A percentile compares a stretch with the other conserved stretches of the same genome.
These are phyloP conservation scores for Erysimum cheiranthoides DNA, from an alignment of 345 rosid species.

Conservation along the genomic window DNA sequence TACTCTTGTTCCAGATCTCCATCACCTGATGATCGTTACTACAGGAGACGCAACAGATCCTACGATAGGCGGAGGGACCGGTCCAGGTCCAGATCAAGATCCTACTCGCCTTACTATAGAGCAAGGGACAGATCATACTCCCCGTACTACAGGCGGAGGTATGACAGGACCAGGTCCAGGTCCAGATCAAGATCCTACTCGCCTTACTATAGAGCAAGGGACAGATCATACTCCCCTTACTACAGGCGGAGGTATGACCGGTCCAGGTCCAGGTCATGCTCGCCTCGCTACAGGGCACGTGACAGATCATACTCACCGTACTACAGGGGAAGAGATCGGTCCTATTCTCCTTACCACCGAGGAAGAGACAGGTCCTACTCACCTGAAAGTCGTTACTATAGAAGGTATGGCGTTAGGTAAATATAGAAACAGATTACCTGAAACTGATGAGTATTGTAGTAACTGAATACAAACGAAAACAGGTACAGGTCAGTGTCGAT, in stretches of 20 bases:
- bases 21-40: constrained; percentile 54
- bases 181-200: constrained; percentile 51
- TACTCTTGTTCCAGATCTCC: constrained; percentile 55
- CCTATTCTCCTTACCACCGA: constrained; percentile 28
- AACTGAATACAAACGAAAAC: constrained; percentile 22
- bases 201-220: constrained; percentile 25
- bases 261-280: constrained; percentile 49
- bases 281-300: constrained; percentile 37
- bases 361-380: constrained; percentile 46
- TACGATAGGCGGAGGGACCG: constrained; percentile 40
- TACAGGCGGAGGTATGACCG: constrained; percentile 41
- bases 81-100: constrained; percentile 48
- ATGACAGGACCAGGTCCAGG: constrained; percentile 35
- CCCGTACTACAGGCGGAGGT: constrained; percentile 46
- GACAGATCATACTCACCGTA: constrained; percentile 23
- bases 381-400: constrained; percentile 39
- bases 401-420: constrained; percentile 9
- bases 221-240: constrained; percentile 18
- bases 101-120: constrained; percentile 50
- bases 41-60: constrained; percentile 49
- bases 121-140: constrained; percentile 41
- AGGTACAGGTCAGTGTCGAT: constrained; percentile 52
- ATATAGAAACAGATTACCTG: background rate
- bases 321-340: constrained; percentile 13
- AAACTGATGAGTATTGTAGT: constrained; percentile 8